Evolutionary conservation across 73 alveolate species (phyloP).

Genomic region (Paramecium sexaurelia): DNA sequence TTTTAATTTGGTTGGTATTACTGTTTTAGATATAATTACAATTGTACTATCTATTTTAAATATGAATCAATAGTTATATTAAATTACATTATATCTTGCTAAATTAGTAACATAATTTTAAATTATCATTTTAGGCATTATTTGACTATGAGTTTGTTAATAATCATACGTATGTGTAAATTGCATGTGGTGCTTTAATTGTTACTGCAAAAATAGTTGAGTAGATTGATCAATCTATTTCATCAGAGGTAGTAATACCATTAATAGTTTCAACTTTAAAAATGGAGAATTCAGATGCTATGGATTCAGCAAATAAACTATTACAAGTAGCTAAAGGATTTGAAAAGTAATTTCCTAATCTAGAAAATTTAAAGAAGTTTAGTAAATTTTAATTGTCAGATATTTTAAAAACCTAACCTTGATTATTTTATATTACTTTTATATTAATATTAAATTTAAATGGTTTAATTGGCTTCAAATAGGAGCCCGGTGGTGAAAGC

Average conservation of each 20-base stretch:
- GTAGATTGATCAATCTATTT: constrained; percentile 41
- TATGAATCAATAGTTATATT: constrained; percentile 30
- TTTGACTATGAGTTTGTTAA: constrained; percentile 50
- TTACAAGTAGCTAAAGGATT: constrained; percentile 65
- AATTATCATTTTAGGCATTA: neutral
- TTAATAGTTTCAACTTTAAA: constrained; percentile 31
- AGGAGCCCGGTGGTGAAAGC: neutral
- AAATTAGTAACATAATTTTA: constrained; percentile 38
- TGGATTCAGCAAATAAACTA: constrained; percentile 44
- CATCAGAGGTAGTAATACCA: constrained; percentile 54
- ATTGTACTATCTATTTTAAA: constrained; percentile 39
- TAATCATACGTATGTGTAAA: constrained; percentile 11
- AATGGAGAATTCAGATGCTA: constrained; percentile 34
- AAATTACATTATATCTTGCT: constrained; percentile 51
- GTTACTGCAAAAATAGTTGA: constrained; percentile 52
- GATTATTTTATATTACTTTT: neutral
- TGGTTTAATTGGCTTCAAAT: neutral
- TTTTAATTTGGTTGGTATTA: constrained; percentile 36
- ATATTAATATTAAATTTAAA: neutral
- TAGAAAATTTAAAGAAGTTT: constrained; percentile 63
- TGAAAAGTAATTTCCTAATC: constrained; percentile 65
- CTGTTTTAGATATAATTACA: constrained; percentile 45
- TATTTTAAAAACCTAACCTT: neutral
- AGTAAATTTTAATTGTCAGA: constrained; percentile 39
- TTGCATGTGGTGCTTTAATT: constrained; percentile 58